Percentiles rank a stretch among this genome's conserved stretches.
Conservation (phyloP, 2,329 filamentous ascomycete genomes). For the Scortechinia acanthostroma region DNA sequence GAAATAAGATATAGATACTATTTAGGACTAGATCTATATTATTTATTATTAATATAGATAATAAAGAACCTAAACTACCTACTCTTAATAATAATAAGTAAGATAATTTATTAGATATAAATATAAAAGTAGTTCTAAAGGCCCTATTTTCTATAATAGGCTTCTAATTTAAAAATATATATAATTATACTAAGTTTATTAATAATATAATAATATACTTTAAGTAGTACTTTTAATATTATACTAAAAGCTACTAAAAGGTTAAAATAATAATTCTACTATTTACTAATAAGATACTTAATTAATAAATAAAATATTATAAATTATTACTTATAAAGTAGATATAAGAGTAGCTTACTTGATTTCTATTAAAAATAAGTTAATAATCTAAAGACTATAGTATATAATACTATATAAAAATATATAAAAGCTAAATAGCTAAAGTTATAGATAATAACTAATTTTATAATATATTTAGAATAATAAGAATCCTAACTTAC, state of each 20-base stretch:
- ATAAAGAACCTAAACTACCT: background rate
- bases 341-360: too few species aligned
- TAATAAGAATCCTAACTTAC: too few species aligned
- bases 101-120: background rate
- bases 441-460: background rate
- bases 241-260: too few species aligned
- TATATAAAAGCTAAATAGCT: slow-evolving; percentile 2
- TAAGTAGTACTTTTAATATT: background rate
- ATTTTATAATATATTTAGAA: background rate
- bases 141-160: background rate
- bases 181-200: background rate
- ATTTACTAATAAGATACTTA: background rate
- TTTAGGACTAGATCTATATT: background rate
- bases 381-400: slow-evolving; percentile 1
- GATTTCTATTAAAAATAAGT: too few species aligned
- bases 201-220: background rate
- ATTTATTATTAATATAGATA: background rate
- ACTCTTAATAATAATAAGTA: background rate
- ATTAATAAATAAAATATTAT: background rate
- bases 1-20: background rate
- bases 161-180: slow-evolving; percentile 1
- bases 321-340: background rate
- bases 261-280: too few species aligned
- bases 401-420: background rate
- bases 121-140: background rate